These are phyloP conservation scores for Ailanthus altissimus DNA, from an alignment of 345 rosid genomes.

Conservation along the genomic window DNA sequence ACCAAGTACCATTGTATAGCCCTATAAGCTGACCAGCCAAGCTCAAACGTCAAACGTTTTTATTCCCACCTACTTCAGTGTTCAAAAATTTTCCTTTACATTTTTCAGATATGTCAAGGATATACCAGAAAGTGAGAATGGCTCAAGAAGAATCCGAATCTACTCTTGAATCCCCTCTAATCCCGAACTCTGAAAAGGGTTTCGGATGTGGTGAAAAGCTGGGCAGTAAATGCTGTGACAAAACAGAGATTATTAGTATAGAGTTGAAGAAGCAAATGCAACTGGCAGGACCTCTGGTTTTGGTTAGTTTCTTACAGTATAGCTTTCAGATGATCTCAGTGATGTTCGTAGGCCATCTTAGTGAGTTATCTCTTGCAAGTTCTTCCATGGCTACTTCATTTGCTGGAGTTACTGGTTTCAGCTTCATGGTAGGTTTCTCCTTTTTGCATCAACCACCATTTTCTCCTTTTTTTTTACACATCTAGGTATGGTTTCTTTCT, in stretches of 20 bases:
- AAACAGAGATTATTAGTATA: constrained; percentile 15
- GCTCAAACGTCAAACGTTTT: not conserved
- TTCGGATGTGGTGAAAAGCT: not conserved
- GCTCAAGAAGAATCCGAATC: constrained; percentile 5
- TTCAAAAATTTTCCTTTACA: not conserved
- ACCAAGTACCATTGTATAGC: not conserved
- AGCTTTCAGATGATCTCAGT: constrained; percentile 37
- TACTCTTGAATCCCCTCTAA: constrained; percentile 13
- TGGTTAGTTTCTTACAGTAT: constrained; percentile 33
- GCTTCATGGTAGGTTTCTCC: constrained; percentile 28
- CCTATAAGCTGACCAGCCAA: no score
- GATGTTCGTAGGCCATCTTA: constrained; percentile 45
- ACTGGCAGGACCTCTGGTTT: constrained; percentile 39
- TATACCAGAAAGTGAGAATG: constrained; percentile 6
- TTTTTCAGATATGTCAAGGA: no score
- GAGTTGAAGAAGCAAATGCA: constrained; percentile 38
- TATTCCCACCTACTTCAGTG: not conserved
- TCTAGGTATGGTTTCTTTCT: no score
- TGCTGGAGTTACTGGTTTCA: constrained; percentile 43
- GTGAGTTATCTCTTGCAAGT: constrained; percentile 35
- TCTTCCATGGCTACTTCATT: constrained; percentile 52
- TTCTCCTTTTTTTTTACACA: not conserved
- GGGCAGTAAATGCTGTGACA: not conserved
- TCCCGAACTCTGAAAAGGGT: not conserved
- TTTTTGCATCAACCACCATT: not conserved